Evolutionary conservation across 306 rosid species (phyloP).

Genomic region (Senna siamea): DNA sequence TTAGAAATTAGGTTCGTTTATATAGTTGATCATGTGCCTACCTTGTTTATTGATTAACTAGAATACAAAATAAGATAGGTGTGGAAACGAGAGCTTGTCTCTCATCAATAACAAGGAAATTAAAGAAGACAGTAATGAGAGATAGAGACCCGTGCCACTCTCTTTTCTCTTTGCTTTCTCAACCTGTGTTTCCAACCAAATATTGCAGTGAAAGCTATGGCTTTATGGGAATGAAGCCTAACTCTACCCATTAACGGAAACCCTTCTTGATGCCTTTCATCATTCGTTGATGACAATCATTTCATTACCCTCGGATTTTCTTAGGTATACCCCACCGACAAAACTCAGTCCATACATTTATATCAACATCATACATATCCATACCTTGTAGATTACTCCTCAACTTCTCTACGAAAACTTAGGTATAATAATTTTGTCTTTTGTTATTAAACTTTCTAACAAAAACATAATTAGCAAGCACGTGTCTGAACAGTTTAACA

Average conservation of each 20-base stretch:
- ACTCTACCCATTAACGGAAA: slow-evolving; percentile 51
- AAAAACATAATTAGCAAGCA: no score
- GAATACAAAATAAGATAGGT: slow-evolving; percentile 48
- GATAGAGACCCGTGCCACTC: slow-evolving; percentile 51
- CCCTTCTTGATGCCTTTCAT: slow-evolving; percentile 50
- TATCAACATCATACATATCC: not conserved
- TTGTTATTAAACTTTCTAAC: no score
- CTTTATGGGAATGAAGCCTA: slow-evolving; percentile 55
- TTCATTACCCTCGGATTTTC: slow-evolving; percentile 38
- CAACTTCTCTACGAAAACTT: not conserved
- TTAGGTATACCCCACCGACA: slow-evolving; percentile 41
- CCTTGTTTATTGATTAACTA: slow-evolving; percentile 40
- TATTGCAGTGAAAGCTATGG: slow-evolving; percentile 40
- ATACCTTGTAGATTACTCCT: not conserved
- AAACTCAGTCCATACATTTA: slow-evolving; percentile 38
- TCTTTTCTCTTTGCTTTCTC: slow-evolving; percentile 38
- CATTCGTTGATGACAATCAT: slow-evolving; percentile 48
- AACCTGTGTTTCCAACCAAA: slow-evolving; percentile 30
- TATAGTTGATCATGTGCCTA: slow-evolving; percentile 3
- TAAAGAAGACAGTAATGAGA: slow-evolving; percentile 33
- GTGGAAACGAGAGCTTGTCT: slow-evolving; percentile 39
- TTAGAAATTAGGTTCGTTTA: slow-evolving; percentile 10
- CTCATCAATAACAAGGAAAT: slow-evolving; percentile 32
- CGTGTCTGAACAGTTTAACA: no score
- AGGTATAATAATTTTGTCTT: no score